Base-by-base conservation (phyloP, 164 flowering plant species). In the Magnolia sinica region DNA sequence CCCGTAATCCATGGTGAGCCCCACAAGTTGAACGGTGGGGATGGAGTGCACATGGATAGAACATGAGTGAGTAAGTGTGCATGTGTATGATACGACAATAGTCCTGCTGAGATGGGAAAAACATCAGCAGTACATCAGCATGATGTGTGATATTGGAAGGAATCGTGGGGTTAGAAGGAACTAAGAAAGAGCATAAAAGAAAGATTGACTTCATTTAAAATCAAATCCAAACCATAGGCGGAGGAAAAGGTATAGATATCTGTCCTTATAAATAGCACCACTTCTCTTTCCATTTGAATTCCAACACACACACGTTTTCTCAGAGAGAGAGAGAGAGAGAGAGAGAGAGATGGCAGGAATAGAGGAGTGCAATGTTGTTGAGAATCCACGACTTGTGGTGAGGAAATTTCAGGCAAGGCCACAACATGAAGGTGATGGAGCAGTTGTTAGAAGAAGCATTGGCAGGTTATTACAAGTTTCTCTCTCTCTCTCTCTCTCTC, bases 401-500 rank as follows among this genome's bases (percentile, higher is more conserved):
- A 86, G 84, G 72, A 90, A 88, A 75, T 81, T 91, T 72, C 78
- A 79, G 77, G 89, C 93, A 5, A 84, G 86, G 83, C 90, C 89
- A 64, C 93, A 91, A 66, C 87, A 67, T 69, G 96, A 91, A 85
- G 96, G 96, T 1, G 81, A 76, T 6, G 93, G 93, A 23, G 95
- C 92, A 23, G 45, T 83, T 73, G 96, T 91, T 29, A 82, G 96
- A 76, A 86, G 96, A 84, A 90, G 90, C 92, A 89, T 91, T 55
- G 96, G 95, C 74, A 76, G 95, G 95, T 90, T 51, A 20, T 59
- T 10, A 27, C 23, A 9, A n/a, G 37, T 27, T 31, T 72, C 27
- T 70, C 16, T 3, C 45, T 70, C n/a, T 19, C 49, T 51, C 23
- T 61, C 37, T 14, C 50, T 59, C 11, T 22, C 13, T 14, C 11